phyloP scores from a whole-genome alignment of 176 grass and related monocot species.

The Cenchrus purpureus region DNA sequence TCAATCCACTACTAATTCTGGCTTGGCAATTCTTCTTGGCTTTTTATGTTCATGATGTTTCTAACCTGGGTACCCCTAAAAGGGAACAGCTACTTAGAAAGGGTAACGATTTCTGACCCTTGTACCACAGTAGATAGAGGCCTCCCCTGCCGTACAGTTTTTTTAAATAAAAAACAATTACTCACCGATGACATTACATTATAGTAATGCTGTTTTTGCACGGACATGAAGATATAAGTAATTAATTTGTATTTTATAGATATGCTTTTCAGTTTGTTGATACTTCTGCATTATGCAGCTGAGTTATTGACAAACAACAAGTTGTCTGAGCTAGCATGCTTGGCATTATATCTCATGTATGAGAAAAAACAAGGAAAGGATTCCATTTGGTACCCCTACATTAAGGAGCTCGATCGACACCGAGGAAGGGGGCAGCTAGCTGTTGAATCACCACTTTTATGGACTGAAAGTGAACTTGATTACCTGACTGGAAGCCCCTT shows the following conservation, averaged over 20 bases:
- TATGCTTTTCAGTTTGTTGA: conserved; percentile 25
- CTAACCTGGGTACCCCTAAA: not conserved
- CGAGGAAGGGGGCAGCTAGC: conserved; percentile 94
- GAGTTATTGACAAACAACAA: conserved; percentile 97
- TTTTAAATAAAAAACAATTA: not conserved
- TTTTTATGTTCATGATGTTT: not conserved
- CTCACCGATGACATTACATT: not conserved
- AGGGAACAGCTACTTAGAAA: not conserved
- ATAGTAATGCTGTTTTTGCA: not conserved
- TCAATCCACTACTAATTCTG: not conserved
- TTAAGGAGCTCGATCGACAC: conserved; percentile 92
- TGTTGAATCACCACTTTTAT: conserved; percentile 93
- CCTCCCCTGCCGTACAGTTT: too few species aligned
- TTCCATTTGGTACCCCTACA: conserved; percentile 95
- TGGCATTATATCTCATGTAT: conserved; percentile 99
- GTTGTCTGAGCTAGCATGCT: conserved; percentile 95
- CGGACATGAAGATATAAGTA: conserved; percentile 31
- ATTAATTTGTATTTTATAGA: conserved; percentile 18
- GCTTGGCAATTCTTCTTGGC: not conserved
- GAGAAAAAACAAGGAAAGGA: conserved; percentile 98
- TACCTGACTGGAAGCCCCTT: conserved; percentile 88
- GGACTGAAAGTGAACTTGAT: conserved; percentile 84
- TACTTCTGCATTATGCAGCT: conserved; percentile 58
- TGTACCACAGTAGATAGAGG: too few species aligned
- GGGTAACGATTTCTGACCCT: not conserved